Base-by-base conservation (phyloP, 306 rosid species). In the Malus sieversii region DNA sequence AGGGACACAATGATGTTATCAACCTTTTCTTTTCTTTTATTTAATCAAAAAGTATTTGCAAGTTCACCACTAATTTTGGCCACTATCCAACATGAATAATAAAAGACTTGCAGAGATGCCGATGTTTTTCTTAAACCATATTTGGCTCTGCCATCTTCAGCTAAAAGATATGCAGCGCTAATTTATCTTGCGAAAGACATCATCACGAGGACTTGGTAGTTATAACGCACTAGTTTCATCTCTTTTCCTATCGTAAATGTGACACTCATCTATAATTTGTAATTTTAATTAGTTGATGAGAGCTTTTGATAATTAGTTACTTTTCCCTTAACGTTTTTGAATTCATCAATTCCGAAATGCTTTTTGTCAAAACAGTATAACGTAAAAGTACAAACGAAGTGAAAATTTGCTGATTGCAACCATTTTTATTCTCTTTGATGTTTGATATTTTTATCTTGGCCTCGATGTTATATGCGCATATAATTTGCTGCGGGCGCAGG, bases 401-500 rank as follows among this genome's bases (percentile, higher is more conserved):
- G 16, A 30, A 5, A 13, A 3, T 25, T 61, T 61, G 66, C 27
- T 61, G 18, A 61, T 14, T 14, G 53, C 3, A 19, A 19, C 35
- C 66, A 27, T 61, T 25, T 46, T 46, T 25, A 22, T 25, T 60
- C 27, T 5, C 66, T 27, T 60, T 60, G 35, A 23, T 23, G 30
- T 30, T 59, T 59, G 65, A n/a, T 66, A 30, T 33, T 71, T 44
- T 44, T 10, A 57, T 44, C 22, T 33, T 23, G 60, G 58, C 23
- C 33, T 53, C 33, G 18, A 25, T 71, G 46, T 42, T 80, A 20
- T 14, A 65, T 75, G 40, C 44, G 27, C 19, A 3, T 42, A 33
- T 62, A 12, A n/a, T 40, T 46, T 51, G 10, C 46, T 70, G 33
- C 5, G 55, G 52, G 6, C 81, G 75, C 85, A 94, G 97, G 97